Percentiles rank a stretch among this genome's conserved stretches.
phyloP scores from a whole-genome alignment of 768 basidiomycete genomes.

The Cystofilobasidium bisporidii region DNA sequence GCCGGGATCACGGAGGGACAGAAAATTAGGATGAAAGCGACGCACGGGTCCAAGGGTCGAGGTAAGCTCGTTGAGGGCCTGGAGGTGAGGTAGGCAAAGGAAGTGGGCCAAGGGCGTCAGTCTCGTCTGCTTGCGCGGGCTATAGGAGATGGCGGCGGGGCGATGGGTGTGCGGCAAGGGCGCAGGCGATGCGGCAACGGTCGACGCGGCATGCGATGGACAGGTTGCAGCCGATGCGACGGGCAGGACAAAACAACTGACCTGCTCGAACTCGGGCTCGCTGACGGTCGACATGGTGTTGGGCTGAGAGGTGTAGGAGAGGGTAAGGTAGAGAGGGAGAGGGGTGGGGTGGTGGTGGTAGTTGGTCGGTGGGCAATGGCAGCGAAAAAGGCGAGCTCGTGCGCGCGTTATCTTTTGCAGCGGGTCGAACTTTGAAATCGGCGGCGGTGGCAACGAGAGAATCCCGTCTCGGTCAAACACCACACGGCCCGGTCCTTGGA shows the following conservation, averaged over 20 bases:
- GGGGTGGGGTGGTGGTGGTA: neutral
- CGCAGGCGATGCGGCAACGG: neutral
- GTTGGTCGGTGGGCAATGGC: neutral
- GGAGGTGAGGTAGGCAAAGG: slow-evolving; percentile 2
- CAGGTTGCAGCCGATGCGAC: too few relatives aligned
- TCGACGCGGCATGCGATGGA: too few relatives aligned
- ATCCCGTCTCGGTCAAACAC: too few relatives aligned
- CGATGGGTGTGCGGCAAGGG: neutral
- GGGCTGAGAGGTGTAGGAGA: slow-evolving; percentile 2
- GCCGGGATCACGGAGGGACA: neutral
- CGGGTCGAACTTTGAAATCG: too few relatives aligned
- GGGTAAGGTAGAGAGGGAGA: slow-evolving; percentile 16
- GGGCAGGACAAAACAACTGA: slow-evolving; percentile 29
- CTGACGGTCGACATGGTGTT: slow-evolving; percentile 40
- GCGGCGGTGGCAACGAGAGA: too few relatives aligned
- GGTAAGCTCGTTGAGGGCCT: slow-evolving; percentile 60
- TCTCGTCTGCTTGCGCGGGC: neutral
- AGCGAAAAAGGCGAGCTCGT: too few relatives aligned
- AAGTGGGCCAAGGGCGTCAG: neutral
- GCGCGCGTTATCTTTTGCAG: too few relatives aligned
- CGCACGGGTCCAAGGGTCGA: slow-evolving; percentile 49
- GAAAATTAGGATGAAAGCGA: slow-evolving; percentile 8
- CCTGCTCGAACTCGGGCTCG: slow-evolving; percentile 65
- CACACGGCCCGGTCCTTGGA: too few relatives aligned
- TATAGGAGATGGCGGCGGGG: neutral